A percentile compares a stretch with the other conserved stretches of the same genome.
Evolutionary conservation across 257 asterid genomes (phyloP).

Genomic region (Primulina tabacum): DNA sequence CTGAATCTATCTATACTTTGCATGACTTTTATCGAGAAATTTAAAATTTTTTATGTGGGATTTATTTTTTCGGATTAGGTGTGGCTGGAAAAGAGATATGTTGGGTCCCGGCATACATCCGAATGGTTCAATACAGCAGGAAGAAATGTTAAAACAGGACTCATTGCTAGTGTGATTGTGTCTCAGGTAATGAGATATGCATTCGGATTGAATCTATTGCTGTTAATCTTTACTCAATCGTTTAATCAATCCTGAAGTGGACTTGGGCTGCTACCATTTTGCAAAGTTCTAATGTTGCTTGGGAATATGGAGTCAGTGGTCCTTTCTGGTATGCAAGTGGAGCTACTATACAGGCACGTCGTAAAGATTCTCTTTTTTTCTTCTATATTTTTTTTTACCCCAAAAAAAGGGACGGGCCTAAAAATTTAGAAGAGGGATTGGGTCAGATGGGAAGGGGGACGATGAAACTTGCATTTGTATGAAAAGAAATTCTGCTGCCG

Average conservation of each 20-base stretch:
- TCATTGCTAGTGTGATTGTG: conserved; percentile 88
- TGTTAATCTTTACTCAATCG: not conserved
- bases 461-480: too few species aligned
- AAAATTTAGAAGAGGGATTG: too few species aligned
- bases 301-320: conserved; percentile 95
- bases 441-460: too few species aligned
- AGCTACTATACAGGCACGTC: conserved; percentile 80
- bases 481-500: too few species aligned
- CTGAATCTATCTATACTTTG: not conserved
- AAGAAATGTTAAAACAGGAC: conserved; percentile 88
- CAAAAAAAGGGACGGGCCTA: too few species aligned
- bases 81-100: conserved; percentile 88
- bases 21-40: too few species aligned
- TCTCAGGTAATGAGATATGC: conserved; percentile 59
- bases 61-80: conserved; percentile 45
- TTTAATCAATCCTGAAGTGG: conserved; percentile 52
- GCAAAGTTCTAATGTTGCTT: conserved; percentile 91
- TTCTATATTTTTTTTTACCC: too few species aligned
- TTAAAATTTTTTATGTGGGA: too few species aligned
- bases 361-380: not conserved
- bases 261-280: conserved; percentile 98
- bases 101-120: conserved; percentile 82
- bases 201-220: not conserved
- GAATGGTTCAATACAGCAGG: conserved; percentile 99
- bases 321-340: conserved; percentile 99